Conservation (phyloP, 495 filamentous ascomycete species). For the Glutinoglossum americanum region DNA sequence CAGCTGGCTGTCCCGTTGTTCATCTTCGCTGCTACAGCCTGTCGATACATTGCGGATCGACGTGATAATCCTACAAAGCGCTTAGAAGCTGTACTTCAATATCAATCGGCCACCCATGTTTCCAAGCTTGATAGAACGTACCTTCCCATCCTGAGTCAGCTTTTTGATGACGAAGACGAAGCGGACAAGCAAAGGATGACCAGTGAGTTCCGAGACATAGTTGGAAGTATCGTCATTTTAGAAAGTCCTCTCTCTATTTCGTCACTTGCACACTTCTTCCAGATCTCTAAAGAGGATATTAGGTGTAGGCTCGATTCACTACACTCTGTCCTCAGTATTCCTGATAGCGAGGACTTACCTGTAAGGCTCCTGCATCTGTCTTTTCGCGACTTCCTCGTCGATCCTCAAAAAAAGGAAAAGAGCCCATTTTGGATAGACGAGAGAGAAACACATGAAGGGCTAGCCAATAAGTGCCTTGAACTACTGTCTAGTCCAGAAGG, state of each 20-base stretch:
- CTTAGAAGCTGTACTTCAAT: slow-evolving; percentile 7
- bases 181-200: slow-evolving; percentile 3
- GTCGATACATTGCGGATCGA: too few species aligned
- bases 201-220: slow-evolving; percentile 7
- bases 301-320: too few species aligned
- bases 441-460: too few species aligned
- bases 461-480: slow-evolving; percentile 18
- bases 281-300: too few species aligned
- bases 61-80: slow-evolving; percentile 3
- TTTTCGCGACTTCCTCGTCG: slow-evolving; percentile 31
- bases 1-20: too few species aligned
- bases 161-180: slow-evolving; percentile 7
- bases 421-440: slow-evolving; percentile 20
- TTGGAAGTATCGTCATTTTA: slow-evolving; percentile 10
- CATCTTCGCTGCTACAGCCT: too few species aligned
- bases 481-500: slow-evolving; percentile 11
- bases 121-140: slow-evolving; percentile 9
- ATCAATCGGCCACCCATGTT: slow-evolving; percentile 4
- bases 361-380: slow-evolving; percentile 26
- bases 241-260: too few species aligned
- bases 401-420: slow-evolving; percentile 14
- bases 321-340: slow-evolving; percentile 16
- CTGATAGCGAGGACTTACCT: slow-evolving; percentile 9
- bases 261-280: too few species aligned
- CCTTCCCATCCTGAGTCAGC: slow-evolving; percentile 10